Percentiles rank a stretch among this genome's conserved stretches.
Evolutionary conservation across 805 yeast genomes (phyloP).

Genomic region (Ogataea methanolica): DNA sequence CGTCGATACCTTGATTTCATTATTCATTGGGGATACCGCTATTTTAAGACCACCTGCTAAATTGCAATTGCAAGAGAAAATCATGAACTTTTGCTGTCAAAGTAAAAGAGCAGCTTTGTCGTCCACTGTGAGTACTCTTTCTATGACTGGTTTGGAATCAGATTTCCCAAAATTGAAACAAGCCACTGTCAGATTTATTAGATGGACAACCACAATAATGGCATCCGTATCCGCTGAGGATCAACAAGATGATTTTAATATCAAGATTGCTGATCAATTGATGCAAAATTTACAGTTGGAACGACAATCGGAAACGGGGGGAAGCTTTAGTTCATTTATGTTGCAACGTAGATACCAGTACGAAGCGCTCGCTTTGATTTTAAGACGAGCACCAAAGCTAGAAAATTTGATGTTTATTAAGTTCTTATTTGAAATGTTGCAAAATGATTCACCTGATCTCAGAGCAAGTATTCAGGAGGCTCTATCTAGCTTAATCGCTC

Average conservation of each 20-base stretch:
- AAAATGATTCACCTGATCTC: constrained; percentile 58
- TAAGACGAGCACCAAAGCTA: constrained; percentile 41
- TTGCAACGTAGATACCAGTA: constrained; percentile 61
- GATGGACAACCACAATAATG: constrained; percentile 44
- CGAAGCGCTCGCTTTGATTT: constrained; percentile 70
- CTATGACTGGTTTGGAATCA: constrained; percentile 58
- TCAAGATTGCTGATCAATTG: constrained; percentile 46
- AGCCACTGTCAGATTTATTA: constrained; percentile 56
- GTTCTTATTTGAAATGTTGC: constrained; percentile 68
- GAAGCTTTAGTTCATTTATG: constrained; percentile 24
- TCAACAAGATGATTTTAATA: constrained; percentile 30
- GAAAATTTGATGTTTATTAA: constrained; percentile 49
- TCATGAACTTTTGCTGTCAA: constrained; percentile 44
- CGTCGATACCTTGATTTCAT: constrained; percentile 37
- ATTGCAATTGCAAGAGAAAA: constrained; percentile 49
- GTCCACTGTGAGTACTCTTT: constrained; percentile 40
- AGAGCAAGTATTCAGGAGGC: constrained; percentile 69
- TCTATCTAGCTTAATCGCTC: constrained; percentile 52
- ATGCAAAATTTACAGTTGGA: constrained; percentile 38
- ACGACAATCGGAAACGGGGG: constrained; percentile 31
- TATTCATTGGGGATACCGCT: constrained; percentile 48
- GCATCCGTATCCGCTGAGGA: constrained; percentile 7
- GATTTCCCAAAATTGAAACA: constrained; percentile 48
- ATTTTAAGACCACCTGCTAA: constrained; percentile 48
- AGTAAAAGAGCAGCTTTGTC: constrained; percentile 49